These are phyloP conservation scores for Cryptococcus depauperatus DNA, from an alignment of 1,284 basidiomycete genomes.

Conservation along the genomic window DNA sequence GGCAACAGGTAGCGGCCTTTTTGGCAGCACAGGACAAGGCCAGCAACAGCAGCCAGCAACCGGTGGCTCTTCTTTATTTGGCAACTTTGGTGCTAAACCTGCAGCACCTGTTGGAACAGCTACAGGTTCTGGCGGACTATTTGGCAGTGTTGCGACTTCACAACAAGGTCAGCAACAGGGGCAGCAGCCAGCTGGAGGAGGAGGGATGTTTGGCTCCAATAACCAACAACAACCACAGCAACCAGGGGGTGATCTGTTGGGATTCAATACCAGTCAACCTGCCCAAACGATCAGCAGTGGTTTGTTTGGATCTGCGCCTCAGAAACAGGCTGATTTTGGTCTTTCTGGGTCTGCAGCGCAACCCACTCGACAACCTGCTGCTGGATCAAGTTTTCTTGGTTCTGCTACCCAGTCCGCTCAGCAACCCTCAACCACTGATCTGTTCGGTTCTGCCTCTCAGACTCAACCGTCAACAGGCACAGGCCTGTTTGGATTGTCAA, in stretches of 20 bases:
- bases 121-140: slow-evolving; percentile 8
- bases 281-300: not conserved
- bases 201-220: slow-evolving; percentile 12
- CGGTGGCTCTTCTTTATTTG: slow-evolving; percentile 13
- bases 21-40: slow-evolving; percentile 4
- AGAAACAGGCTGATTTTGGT: not conserved
- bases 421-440: slow-evolving; percentile 6
- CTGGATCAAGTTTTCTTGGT: slow-evolving; percentile 11
- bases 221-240: slow-evolving; percentile 9
- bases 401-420: slow-evolving; percentile 9
- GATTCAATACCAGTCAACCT: slow-evolving; percentile 1
- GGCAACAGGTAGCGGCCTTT: slow-evolving; percentile 5
- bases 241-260: slow-evolving; percentile 2
- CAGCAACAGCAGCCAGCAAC: slow-evolving; percentile 5
- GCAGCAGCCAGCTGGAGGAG: slow-evolving; percentile 22
- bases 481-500: slow-evolving; percentile 18
- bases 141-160: slow-evolving; percentile 12
- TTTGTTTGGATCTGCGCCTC: slow-evolving; percentile 10
- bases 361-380: slow-evolving; percentile 4
- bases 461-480: slow-evolving; percentile 4
- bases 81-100: slow-evolving; percentile 15
- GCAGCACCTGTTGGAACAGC: slow-evolving; percentile 3
- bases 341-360: slow-evolving; percentile 5
- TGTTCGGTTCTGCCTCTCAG: slow-evolving; percentile 16
- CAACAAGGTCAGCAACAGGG: slow-evolving; percentile 26